Base-by-base conservation (phyloP, 345 rosid species). In the Citropsis articulata region DNA sequence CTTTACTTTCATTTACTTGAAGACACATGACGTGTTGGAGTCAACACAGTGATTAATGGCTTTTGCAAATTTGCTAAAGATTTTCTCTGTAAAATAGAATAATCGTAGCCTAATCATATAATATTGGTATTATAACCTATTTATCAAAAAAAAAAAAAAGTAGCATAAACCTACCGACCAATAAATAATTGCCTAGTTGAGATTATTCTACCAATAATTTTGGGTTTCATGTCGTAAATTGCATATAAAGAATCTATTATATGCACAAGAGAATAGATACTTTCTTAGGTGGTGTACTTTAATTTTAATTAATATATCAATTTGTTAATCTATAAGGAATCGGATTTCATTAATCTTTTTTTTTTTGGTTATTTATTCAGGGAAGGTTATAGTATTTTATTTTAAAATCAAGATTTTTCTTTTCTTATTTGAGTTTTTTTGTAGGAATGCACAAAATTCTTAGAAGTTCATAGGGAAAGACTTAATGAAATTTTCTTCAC, bases 351-450 rank as follows among this genome's bases (percentile, higher is more conserved):
- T 40, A 38, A 36, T 38, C 2, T 7, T 38, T 40, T 9, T 40
- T 40, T 9, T 40, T 35, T 6, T 35, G 5, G 12, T 9, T 10
- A 42, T 10, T 42, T 10, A 10, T 42, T 42, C 13, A 42, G 14
- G 48, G 48, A 9, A 40, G 12, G 12, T 9, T 40, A 40, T 9
- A 9, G 12, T 40, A 40, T 40, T 40, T 40, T 7, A 40, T 40
- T 40, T 40, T 40, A 2, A 40, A 40, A 42, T 42, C 13, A 9
- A 2, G 48, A 10, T 0, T 42, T 42, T 10, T 42, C 4, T 42
- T 10, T 10, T 10, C 14, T 42, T 2, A 0, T 42, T 3, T 0
- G 14, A 42, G 14, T 0, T 42, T 2, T 2, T 4, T 42, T 2
- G 12, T 42, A 42, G 10, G 14, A 42, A 42, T 42, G 9, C 13